Evolutionary conservation across 2,329 filamentous ascomycete species (phyloP), one percentile per base, ranked within the genome.

Genomic region (Zymoseptoria ardabiliae): DNA sequence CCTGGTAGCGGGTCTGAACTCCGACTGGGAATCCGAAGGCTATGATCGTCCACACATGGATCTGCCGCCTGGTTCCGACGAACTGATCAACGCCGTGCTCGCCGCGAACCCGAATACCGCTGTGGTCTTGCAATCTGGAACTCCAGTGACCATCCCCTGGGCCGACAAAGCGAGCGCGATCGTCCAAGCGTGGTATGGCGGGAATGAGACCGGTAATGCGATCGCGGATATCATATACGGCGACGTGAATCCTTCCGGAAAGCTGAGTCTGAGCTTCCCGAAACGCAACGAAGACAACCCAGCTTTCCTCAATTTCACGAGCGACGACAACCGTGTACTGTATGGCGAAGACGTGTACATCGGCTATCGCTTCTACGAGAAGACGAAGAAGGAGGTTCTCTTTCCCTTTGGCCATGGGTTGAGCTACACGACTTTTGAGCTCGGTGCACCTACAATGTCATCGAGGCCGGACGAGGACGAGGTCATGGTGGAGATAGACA

Each of bases 201-300:
- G 90, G n/a, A 90, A 94, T 68, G 90, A 94, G 76, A 88, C 87
- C 4, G 90, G 90, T 5, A 91, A 92, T 69, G 86, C 85, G 10
- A 87, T 95, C 62, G 89, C 88, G 0, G 89, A 93, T 65, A 81
- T 93, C 1, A 78, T 93, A 0, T 89, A 90, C 63, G 88, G 89
- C 53, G 82, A 86, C 62, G 81, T 83, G 53, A 91, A 89, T 69
- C 90, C 90, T 0, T 86, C 84, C 61, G 89, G 85, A 13, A 91
- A 91, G 72, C 79, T 92, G 1, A 87, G 88, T 0, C 78, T 91
- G 21, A 87, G 86, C 0, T 90, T 90, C 73, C 88, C 88, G 3
- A 79, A 66, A 25, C 61, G 65, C 21, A 66, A 69, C 55, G 68
- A 72, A 56, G 71, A 73, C 65, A 86, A 87, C 25, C 87, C 87